phyloP scores from a whole-genome alignment of 1,139 yeast genomes.

The Yamadazyma membranifaciens region DNA sequence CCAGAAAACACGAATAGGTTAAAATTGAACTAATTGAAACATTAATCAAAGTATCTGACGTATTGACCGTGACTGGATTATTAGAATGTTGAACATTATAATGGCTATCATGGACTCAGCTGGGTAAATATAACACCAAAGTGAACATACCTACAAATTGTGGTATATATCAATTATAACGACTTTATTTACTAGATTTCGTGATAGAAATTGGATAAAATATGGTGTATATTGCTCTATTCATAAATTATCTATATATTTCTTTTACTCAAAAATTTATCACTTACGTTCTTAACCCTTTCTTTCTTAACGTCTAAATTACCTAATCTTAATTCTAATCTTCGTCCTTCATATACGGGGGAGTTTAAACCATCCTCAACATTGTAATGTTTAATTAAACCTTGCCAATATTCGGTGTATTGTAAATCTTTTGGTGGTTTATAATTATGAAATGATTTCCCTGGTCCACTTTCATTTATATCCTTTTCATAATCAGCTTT shows the following conservation, averaged over 20 bases:
- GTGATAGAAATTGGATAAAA: no score
- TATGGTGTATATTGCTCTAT: no score
- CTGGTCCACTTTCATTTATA: conserved; percentile 21
- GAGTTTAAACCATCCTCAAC: conserved; percentile 6
- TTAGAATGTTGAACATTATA: conserved; percentile 51
- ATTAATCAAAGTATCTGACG: conserved; percentile 56
- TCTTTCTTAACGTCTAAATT: conserved; percentile 9
- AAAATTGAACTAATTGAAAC: conserved; percentile 50
- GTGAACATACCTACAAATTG: no score
- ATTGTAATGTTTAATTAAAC: conserved; percentile 1
- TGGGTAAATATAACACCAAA: no score
- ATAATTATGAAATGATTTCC: conserved; percentile 27
- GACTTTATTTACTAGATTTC: no score
- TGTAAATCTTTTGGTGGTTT: conserved; percentile 27
- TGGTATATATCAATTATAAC: no score
- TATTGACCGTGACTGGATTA: conserved; percentile 59
- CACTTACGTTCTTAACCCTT: conserved; percentile 7
- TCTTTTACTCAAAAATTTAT: background rate
- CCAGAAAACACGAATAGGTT: conserved; percentile 26
- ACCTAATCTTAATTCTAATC: conserved; percentile 7
- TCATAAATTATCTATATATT: background rate
- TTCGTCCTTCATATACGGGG: conserved; percentile 10
- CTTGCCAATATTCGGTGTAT: conserved; percentile 25
- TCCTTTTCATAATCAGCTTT: conserved; percentile 19
- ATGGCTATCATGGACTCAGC: conserved; percentile 47